phyloP scores from a whole-genome alignment of 768 basidiomycete species.

The Leccinum incarnatum region DNA sequence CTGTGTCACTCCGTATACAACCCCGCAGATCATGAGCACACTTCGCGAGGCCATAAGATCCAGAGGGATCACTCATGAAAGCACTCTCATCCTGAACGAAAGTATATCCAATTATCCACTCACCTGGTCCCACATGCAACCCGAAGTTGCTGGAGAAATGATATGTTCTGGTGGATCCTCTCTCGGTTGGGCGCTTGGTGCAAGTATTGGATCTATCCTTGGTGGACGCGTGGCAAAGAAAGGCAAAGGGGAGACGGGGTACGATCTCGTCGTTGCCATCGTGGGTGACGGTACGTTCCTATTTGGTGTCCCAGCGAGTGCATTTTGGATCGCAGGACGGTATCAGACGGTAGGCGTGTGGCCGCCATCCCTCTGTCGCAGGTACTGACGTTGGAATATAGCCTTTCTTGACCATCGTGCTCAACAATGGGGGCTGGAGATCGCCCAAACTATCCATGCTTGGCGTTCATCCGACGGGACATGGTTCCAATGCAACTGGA shows the following conservation, averaged over 20 bases:
- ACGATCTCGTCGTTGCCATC: slow-evolving; percentile 56
- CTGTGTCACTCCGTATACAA: slow-evolving; percentile 27
- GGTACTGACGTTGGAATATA: slow-evolving; percentile 19
- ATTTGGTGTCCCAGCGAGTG: slow-evolving; percentile 63
- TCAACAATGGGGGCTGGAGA: slow-evolving; percentile 74
- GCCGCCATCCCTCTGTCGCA: not conserved
- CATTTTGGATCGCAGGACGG: slow-evolving; percentile 70
- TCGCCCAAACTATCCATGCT: slow-evolving; percentile 65
- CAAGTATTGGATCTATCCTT: slow-evolving; percentile 56
- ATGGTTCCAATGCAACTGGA: slow-evolving; percentile 45
- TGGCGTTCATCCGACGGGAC: slow-evolving; percentile 57
- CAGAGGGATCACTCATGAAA: slow-evolving; percentile 35
- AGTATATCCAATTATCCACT: slow-evolving; percentile 53
- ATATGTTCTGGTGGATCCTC: slow-evolving; percentile 61
- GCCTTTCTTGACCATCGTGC: slow-evolving; percentile 68
- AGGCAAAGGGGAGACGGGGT: slow-evolving; percentile 23
- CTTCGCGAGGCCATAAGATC: slow-evolving; percentile 43
- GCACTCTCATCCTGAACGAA: slow-evolving; percentile 59
- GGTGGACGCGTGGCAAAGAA: slow-evolving; percentile 35
- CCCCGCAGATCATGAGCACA: slow-evolving; percentile 48
- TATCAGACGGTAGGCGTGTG: slow-evolving; percentile 55
- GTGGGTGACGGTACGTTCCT: slow-evolving; percentile 72
- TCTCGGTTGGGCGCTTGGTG: slow-evolving; percentile 68
- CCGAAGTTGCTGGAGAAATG: slow-evolving; percentile 48
- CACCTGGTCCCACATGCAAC: slow-evolving; percentile 58